Conservation (phyloP, 164 flowering plant species). For the Sedum album region DNA sequence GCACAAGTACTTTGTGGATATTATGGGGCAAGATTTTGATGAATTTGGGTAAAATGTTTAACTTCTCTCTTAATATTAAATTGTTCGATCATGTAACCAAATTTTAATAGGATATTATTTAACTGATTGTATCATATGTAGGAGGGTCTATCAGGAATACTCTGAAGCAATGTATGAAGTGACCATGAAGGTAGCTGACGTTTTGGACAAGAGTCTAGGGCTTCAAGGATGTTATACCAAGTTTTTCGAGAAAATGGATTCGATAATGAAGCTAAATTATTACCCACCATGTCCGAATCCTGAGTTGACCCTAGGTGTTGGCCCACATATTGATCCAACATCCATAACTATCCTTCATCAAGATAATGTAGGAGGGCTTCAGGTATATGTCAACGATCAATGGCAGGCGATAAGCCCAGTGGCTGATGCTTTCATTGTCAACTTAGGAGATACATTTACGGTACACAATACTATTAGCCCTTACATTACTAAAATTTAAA, state of each 20-base stretch:
- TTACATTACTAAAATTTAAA: neutral
- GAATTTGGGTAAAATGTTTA: neutral
- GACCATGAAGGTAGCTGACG: neutral
- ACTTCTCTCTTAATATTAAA: neutral
- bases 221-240: neutral
- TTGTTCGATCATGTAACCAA: neutral
- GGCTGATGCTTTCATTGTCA: neutral
- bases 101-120: neutral
- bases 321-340: neutral
- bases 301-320: neutral
- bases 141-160: neutral
- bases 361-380: neutral
- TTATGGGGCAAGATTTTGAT: neutral
- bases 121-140: neutral
- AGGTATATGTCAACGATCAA: neutral
- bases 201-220: neutral
- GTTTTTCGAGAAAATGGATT: slow-evolving; percentile 3
- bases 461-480: neutral
- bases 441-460: neutral
- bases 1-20: neutral
- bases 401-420: neutral
- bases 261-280: neutral
- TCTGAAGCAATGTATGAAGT: neutral
- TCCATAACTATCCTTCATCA: slow-evolving; percentile 4
- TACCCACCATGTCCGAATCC: slow-evolving; percentile 2